A percentile compares a stretch with the other conserved stretches of the same genome.
phyloP scores from a whole-genome alignment of 139 green algal species.

The Picochlorum sp. region DNA sequence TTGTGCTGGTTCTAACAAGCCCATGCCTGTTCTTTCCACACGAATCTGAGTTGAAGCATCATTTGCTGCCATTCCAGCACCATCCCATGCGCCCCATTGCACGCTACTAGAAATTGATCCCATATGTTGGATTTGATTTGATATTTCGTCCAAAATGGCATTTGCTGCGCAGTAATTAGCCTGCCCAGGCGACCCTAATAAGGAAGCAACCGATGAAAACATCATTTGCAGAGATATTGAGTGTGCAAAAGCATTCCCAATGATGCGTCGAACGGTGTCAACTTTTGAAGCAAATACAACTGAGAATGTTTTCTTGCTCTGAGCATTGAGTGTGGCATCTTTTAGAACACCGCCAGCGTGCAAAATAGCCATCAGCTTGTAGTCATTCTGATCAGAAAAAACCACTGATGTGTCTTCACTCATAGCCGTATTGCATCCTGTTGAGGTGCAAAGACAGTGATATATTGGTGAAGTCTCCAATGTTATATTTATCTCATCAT shows the following conservation, averaged over 20 bases:
- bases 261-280: neutral
- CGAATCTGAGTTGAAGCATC: constrained; percentile 33
- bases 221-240: constrained; percentile 37
- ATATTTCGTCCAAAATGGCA: constrained; percentile 41
- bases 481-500: too few species aligned
- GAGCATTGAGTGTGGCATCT: constrained; percentile 50
- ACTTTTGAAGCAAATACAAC: constrained; percentile 47
- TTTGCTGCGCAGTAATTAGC: constrained; percentile 72
- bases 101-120: constrained; percentile 15
- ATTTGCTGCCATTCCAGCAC: constrained; percentile 67
- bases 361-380: constrained; percentile 23
- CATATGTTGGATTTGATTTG: constrained; percentile 1
- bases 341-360: constrained; percentile 63
- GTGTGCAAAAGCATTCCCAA: neutral
- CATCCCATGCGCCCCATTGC: constrained; percentile 85
- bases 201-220: constrained; percentile 66
- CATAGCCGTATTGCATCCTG: constrained; percentile 11
- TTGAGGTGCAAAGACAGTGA: constrained; percentile 18
- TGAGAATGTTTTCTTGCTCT: constrained; percentile 27
- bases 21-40: constrained; percentile 62
- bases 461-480: neutral
- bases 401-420: constrained; percentile 5
- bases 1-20: constrained; percentile 16
- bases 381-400: neutral
- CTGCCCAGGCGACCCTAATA: constrained; percentile 73